Evolutionary conservation across 2,329 filamentous ascomycete species (phyloP), one percentile per base, ranked within the genome.

Genomic region (Phaeoacremonium minimum): DNA sequence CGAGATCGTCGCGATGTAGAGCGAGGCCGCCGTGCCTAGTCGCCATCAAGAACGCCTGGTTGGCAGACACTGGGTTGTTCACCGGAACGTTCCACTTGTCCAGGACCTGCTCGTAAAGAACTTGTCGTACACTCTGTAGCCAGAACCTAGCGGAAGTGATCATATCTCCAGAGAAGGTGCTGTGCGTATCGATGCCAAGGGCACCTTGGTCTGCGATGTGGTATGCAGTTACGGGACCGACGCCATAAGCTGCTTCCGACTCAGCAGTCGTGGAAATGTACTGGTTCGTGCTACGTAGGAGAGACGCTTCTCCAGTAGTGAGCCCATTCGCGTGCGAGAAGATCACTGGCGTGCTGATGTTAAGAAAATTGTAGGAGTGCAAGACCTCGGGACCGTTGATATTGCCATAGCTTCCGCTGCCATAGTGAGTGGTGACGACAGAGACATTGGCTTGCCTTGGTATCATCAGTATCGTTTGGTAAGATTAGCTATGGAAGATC

Each of bases 231-330:
- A 62, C 60, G 39, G 78, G 70, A 1, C 55, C 59, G 45, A 75
- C 71, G n/a, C 75, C 75, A 51, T 69, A 78, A 49, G 77, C 72
- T 61, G 75, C 69, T 46, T 80, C 75, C 0, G 71, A 75, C 46
- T 80, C 77, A 2, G 74, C 73, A 0, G 76, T 79, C 40, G 73
- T 73, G 35, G 72, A 73, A 29, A 80, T 53, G 53, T 71, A 70
- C 34, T 77, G 66, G 51, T 78, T 70, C 3, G 63, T 63, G 0
- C 52, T 41, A 9, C 70, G 68, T 1, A 79, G 61, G 1, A 74
- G 56, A 2, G 52, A 36, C 1, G 57, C 56, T 12, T 68, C 64
- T 0, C 43, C 38, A 1, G 58, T 48, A 1, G 64, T 65, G 14
- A 75, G 49, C 51, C 61, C 71, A 12, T 56, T 60, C 0, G 60